These are phyloP conservation scores for Neurospora sp. DNA, from an alignment of 495 filamentous ascomycete genomes.

Conservation along the genomic window DNA sequence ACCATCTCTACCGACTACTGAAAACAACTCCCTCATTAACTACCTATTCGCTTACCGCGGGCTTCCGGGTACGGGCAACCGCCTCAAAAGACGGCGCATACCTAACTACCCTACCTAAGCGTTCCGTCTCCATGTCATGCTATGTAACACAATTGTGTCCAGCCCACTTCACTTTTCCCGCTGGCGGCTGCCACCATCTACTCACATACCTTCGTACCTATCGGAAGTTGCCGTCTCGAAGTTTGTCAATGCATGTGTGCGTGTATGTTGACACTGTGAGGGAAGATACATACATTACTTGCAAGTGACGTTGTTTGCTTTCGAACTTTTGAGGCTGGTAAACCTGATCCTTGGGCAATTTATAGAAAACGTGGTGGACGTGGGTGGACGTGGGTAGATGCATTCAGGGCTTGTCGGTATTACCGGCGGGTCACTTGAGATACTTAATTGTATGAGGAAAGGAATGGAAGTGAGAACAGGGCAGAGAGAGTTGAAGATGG, in stretches of 20 bases:
- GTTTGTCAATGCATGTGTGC: neutral
- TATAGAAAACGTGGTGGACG: neutral
- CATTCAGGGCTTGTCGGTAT: neutral
- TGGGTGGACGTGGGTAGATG: neutral
- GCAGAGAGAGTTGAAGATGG: neutral
- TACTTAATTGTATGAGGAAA: neutral
- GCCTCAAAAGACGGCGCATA: neutral
- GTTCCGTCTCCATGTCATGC: neutral
- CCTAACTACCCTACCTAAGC: neutral
- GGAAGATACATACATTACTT: neutral
- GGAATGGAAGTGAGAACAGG: neutral
- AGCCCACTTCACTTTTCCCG: neutral
- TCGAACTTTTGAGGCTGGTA: neutral
- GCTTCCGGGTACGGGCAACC: neutral
- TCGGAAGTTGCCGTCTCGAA: neutral
- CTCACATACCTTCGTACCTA: too few relatives aligned
- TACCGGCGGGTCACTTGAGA: neutral
- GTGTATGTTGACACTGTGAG: neutral
- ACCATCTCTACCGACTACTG: neutral
- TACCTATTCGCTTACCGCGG: neutral
- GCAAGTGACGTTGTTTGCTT: neutral
- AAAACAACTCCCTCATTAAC: neutral
- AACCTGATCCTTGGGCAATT: neutral
- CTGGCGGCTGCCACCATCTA: neutral
- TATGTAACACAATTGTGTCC: neutral